These are phyloP conservation scores for Elaphomyces granulatus DNA, from an alignment of 495 filamentous ascomycete species.

Conservation along the genomic window DNA sequence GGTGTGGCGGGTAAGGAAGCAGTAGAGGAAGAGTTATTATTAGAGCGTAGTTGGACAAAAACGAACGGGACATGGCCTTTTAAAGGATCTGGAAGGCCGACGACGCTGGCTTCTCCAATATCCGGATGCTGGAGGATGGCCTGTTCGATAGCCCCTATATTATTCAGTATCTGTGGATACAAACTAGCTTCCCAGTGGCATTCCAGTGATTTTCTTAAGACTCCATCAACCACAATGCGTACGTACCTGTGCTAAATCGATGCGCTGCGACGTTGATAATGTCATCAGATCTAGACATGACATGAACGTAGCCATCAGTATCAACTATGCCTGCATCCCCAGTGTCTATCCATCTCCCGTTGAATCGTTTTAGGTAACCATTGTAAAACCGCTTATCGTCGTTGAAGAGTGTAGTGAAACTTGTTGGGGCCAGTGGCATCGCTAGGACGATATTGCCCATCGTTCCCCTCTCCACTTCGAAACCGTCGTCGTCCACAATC, in stretches of 20 bases:
- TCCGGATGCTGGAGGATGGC: constrained; percentile 66
- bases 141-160: constrained; percentile 67
- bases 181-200: constrained; percentile 4
- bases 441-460: constrained; percentile 89
- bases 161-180: constrained; percentile 1
- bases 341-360: constrained; percentile 72
- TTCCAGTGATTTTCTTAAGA: neutral
- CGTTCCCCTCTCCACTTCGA: constrained; percentile 45
- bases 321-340: constrained; percentile 84
- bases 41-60: constrained; percentile 48
- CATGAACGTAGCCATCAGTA: constrained; percentile 64
- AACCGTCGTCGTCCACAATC: constrained; percentile 66
- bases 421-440: constrained; percentile 70
- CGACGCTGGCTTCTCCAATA: constrained; percentile 69
- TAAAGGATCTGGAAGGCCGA: constrained; percentile 68
- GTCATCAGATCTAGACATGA: constrained; percentile 81
- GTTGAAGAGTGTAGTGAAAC: constrained; percentile 68
- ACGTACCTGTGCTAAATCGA: constrained; percentile 70
- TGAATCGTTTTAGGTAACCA: constrained; percentile 66
- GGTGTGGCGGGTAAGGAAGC: constrained; percentile 25
- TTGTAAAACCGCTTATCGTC: constrained; percentile 74
- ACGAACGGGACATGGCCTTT: constrained; percentile 90
- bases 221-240: neutral
- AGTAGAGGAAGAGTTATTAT: neutral
- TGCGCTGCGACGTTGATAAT: constrained; percentile 94